phyloP scores from a whole-genome alignment of 2,329 filamentous ascomycete genomes.

The Fusarium tupiense region DNA sequence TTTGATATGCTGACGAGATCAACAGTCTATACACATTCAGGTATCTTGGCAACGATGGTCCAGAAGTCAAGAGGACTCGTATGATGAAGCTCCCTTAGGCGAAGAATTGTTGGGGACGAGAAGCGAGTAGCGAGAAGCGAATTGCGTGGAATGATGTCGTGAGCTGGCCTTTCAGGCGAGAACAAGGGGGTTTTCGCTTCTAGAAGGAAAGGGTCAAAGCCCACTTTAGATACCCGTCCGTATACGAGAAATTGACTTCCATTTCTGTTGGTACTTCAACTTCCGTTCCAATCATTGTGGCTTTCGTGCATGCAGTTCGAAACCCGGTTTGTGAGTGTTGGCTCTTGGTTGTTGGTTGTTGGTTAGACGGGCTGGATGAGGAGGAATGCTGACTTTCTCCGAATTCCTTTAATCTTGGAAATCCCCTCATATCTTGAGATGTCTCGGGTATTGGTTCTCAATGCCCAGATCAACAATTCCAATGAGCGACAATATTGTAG shows the following conservation, averaged over 20 bases:
- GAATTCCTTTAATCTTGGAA: not conserved
- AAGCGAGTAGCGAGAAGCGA: not conserved
- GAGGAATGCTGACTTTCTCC: not conserved
- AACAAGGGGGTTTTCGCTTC: not conserved
- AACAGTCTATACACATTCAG: conserved; percentile 11
- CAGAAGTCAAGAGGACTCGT: conserved; percentile 13
- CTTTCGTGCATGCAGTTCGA: not conserved
- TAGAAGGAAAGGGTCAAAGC: not conserved
- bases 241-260: not conserved
- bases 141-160: not conserved
- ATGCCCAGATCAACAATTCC: not conserved
- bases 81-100: conserved; percentile 20
- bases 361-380: not conserved
- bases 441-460: no score
- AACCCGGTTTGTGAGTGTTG: not conserved
- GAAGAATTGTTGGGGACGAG: not conserved
- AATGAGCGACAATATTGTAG: no score
- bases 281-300: not conserved
- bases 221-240: not conserved
- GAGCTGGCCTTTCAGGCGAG: not conserved
- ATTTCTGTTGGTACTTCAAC: not conserved
- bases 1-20: not conserved
- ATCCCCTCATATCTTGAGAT: not conserved
- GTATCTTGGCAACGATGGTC: conserved; percentile 7
- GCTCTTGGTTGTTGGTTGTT: not conserved